Evolutionary conservation across 768 basidiomycete species (phyloP).

Genomic region (Pisolithus marmoratus): DNA sequence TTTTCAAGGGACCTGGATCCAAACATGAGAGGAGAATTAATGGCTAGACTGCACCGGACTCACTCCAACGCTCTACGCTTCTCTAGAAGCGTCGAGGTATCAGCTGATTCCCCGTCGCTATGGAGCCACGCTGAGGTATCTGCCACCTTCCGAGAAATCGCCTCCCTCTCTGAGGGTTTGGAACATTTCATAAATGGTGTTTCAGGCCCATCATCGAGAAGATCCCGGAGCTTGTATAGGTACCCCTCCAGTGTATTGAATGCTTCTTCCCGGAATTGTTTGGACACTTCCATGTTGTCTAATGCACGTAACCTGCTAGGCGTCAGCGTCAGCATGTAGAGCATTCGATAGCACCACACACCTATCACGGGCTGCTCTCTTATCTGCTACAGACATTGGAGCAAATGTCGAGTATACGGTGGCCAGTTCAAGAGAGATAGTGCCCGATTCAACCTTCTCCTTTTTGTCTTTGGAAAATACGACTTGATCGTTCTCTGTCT

Average conservation of each 20-base stretch:
- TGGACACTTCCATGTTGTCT: slow-evolving; percentile 71
- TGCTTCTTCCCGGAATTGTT: slow-evolving; percentile 80
- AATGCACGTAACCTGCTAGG: slow-evolving; percentile 65
- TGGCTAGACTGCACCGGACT: slow-evolving; percentile 27
- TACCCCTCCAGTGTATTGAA: slow-evolving; percentile 89
- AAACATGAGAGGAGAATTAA: slow-evolving; percentile 2
- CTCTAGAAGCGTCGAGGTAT: slow-evolving; percentile 65
- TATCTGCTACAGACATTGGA: slow-evolving; percentile 75
- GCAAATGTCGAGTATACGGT: slow-evolving; percentile 56
- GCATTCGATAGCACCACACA: slow-evolving; percentile 28
- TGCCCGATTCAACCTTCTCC: slow-evolving; percentile 38
- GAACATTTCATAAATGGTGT: slow-evolving; percentile 87
- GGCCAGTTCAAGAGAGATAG: slow-evolving; percentile 62
- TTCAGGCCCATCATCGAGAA: slow-evolving; percentile 59
- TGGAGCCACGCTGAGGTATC: slow-evolving; percentile 78
- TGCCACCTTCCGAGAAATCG: slow-evolving; percentile 62
- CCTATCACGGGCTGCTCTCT: slow-evolving; percentile 68
- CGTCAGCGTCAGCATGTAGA: background rate
- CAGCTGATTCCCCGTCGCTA: slow-evolving; percentile 78
- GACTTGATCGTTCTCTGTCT: slow-evolving; percentile 28
- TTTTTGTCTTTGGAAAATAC: slow-evolving; percentile 33
- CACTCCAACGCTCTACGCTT: slow-evolving; percentile 83
- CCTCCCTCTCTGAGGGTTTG: slow-evolving; percentile 59
- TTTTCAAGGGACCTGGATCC: slow-evolving; percentile 60
- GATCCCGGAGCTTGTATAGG: slow-evolving; percentile 84